These are phyloP conservation scores for Phascolomyces articulosus DNA, from an alignment of 371 early-diverging fungal species.

Conservation along the genomic window DNA sequence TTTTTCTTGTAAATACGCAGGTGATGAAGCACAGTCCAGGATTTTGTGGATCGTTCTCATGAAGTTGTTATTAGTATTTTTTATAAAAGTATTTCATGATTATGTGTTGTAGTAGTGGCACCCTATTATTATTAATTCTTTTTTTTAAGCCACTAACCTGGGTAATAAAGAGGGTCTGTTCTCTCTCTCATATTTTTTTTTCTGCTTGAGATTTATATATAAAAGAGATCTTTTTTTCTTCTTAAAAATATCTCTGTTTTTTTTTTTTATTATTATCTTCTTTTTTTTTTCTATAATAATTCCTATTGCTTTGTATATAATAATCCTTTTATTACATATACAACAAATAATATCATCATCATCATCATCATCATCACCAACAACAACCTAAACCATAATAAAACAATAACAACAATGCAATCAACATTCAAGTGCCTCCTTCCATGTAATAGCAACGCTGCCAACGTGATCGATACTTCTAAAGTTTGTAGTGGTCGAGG, in stretches of 20 bases:
- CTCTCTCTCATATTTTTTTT: neutral
- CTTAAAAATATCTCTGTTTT: neutral
- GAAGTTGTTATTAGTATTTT: too few relatives aligned
- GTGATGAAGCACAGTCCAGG: slow-evolving; percentile 7
- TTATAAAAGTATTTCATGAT: neutral
- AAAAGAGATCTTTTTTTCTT: neutral
- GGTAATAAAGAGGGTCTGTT: neutral
- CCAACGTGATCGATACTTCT: neutral
- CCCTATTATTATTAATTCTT: too few relatives aligned
- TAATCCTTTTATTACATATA: too few relatives aligned
- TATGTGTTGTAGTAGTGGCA: neutral
- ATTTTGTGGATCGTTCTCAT: slow-evolving; percentile 8
- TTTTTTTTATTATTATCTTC: neutral
- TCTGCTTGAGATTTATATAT: neutral
- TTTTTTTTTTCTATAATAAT: too few relatives aligned
- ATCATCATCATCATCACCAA: too few relatives aligned
- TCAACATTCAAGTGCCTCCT: neutral
- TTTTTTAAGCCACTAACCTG: slow-evolving; percentile 6
- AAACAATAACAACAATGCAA: neutral
- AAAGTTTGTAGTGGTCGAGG: slow-evolving; percentile 20
- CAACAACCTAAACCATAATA: neutral
- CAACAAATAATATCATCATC: too few relatives aligned
- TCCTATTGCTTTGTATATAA: too few relatives aligned
- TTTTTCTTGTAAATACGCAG: too few relatives aligned
- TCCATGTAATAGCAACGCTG: neutral